Evolutionary conservation across 345 rosid species (phyloP).

Genomic region (Acer negundo): DNA sequence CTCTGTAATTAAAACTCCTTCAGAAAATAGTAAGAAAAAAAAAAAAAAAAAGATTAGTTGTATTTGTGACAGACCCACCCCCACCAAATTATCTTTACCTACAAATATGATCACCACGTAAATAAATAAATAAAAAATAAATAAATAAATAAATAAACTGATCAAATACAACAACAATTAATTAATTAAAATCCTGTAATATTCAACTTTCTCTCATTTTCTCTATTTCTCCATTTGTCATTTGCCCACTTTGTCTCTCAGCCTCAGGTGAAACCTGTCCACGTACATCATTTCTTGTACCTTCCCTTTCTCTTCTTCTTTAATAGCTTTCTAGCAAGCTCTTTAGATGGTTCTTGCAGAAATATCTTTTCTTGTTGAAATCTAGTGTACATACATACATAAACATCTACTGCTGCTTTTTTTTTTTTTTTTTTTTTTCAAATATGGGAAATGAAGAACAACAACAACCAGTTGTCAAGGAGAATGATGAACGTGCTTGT

Average conservation of each 20-base stretch:
- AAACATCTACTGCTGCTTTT: background rate
- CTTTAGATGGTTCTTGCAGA: background rate
- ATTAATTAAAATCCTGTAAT: no score
- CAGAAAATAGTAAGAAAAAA: background rate
- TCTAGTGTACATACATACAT: background rate
- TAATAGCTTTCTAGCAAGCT: background rate
- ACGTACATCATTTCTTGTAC: background rate
- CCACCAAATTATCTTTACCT: background rate
- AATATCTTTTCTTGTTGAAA: background rate
- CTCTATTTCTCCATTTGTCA: background rate
- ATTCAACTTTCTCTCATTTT: background rate
- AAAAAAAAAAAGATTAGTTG: background rate
- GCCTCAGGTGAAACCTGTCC: conserved; percentile 4
- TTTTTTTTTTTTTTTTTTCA: conserved; percentile 5
- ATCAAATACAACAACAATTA: no score
- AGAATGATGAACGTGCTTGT: conserved; percentile 21
- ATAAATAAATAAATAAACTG: no score
- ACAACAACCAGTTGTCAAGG: conserved; percentile 10
- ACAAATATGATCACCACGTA: no score
- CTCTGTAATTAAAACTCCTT: background rate
- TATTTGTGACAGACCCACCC: background rate
- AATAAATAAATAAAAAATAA: no score
- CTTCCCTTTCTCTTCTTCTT: background rate
- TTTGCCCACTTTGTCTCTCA: background rate
- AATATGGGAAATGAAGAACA: conserved; percentile 41